These are phyloP conservation scores for Hypoxylon lienhwacheense DNA, from an alignment of 495 filamentous ascomycete genomes.

Conservation along the genomic window DNA sequence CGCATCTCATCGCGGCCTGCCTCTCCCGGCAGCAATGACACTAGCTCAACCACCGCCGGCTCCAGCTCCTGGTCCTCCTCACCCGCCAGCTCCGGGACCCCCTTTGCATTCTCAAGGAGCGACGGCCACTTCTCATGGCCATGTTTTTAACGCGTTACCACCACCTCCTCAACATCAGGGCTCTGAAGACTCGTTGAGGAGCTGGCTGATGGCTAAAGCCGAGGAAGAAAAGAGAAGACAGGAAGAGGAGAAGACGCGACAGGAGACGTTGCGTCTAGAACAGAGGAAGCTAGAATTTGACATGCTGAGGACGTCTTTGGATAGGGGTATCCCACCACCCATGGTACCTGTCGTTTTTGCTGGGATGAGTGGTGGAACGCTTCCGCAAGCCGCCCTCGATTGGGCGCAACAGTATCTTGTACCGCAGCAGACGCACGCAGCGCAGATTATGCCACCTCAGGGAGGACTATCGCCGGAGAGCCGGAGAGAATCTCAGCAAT, in stretches of 20 bases:
- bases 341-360: slow-evolving; percentile 90
- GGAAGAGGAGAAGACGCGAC: slow-evolving; percentile 85
- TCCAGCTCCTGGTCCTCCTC: slow-evolving; percentile 39
- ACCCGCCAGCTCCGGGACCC: slow-evolving; percentile 44
- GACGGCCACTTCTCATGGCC: slow-evolving; percentile 43
- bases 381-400: slow-evolving; percentile 61
- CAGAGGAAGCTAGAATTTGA: slow-evolving; percentile 80
- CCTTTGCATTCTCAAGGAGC: slow-evolving; percentile 40
- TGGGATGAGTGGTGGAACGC: slow-evolving; percentile 70
- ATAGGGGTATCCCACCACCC: slow-evolving; percentile 78
- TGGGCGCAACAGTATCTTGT: slow-evolving; percentile 72
- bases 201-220: slow-evolving; percentile 77
- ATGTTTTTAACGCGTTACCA: slow-evolving; percentile 60
- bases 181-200: slow-evolving; percentile 77
- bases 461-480: slow-evolving; percentile 50
- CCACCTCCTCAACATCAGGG: slow-evolving; percentile 72
- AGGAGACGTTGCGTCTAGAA: slow-evolving; percentile 75
- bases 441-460: slow-evolving; percentile 55
- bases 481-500: slow-evolving; percentile 50
- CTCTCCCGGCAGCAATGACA: slow-evolving; percentile 73
- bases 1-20: slow-evolving; percentile 73
- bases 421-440: slow-evolving; percentile 55
- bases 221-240: slow-evolving; percentile 85
- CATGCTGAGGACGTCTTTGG: slow-evolving; percentile 79
- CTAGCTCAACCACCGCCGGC: slow-evolving; percentile 53